A percentile compares a stretch with the other conserved stretches of the same genome.
Evolutionary conservation across 1,139 yeast species (phyloP).

Genomic region (Geotrichum europaeum): DNA sequence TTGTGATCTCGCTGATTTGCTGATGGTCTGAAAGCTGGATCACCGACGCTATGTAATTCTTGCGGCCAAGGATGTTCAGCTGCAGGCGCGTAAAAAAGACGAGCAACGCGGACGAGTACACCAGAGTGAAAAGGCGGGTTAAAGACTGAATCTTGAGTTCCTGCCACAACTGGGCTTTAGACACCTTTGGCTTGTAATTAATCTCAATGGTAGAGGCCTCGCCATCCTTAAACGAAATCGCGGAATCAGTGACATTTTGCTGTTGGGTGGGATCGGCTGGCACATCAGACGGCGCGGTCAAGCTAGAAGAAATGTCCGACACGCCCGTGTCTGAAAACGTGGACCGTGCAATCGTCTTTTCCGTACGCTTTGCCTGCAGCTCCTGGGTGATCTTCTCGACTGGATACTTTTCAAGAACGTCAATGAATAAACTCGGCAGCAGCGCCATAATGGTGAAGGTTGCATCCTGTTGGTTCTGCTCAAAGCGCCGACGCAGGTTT

Average conservation of each 20-base stretch:
- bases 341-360: constrained; percentile 23
- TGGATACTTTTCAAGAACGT: constrained; percentile 56
- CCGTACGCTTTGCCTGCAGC: constrained; percentile 54
- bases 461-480: constrained; percentile 90
- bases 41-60: constrained; percentile 77
- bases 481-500: constrained; percentile 50
- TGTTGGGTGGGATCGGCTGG: neutral
- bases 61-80: constrained; percentile 79
- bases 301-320: constrained; percentile 28
- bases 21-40: constrained; percentile 52
- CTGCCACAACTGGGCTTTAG: constrained; percentile 79
- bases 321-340: constrained; percentile 18
- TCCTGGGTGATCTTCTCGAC: constrained; percentile 72
- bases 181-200: constrained; percentile 28
- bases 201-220: constrained; percentile 14
- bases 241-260: constrained; percentile 4
- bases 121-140: constrained; percentile 64
- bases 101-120: constrained; percentile 64
- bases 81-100: constrained; percentile 77
- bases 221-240: constrained; percentile 1
- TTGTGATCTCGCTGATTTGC: constrained; percentile 17
- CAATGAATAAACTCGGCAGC: constrained; percentile 67
- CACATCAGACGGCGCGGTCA: constrained; percentile 30
- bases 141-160: constrained; percentile 68
- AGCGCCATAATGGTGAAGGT: constrained; percentile 77